Percentiles rank a stretch among this genome's conserved stretches.
phyloP scores from a whole-genome alignment of 108 stramenopile species.

The Nannochloropsis oceanica region DNA sequence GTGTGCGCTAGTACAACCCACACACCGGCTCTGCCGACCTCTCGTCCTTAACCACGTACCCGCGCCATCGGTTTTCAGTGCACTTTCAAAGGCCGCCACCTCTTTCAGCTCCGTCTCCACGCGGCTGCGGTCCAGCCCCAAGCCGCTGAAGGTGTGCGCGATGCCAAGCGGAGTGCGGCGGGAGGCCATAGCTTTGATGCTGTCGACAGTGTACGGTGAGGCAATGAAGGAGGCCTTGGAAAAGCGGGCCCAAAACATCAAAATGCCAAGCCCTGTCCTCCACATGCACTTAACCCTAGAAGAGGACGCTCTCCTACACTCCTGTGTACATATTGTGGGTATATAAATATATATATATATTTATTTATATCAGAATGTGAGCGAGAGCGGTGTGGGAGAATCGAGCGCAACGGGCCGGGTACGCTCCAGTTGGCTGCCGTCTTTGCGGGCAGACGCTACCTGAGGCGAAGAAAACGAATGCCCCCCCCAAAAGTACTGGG shows the following conservation, averaged over 20 bases:
- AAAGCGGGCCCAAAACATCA: not conserved
- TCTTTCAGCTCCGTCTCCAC: not conserved
- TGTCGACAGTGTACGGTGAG: not conserved
- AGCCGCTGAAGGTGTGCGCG: not conserved
- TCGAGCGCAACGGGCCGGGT: too few species aligned
- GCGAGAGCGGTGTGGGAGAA: too few species aligned
- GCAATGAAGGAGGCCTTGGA: not conserved
- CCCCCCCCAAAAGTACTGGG: too few species aligned
- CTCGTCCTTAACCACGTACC: not conserved
- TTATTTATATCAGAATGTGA: too few species aligned
- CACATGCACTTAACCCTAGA: not conserved
- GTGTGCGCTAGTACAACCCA: too few species aligned
- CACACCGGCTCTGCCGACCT: too few species aligned
- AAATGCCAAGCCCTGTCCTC: not conserved
- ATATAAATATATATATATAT: too few species aligned
- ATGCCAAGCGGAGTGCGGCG: not conserved
- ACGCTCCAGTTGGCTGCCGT: too few species aligned
- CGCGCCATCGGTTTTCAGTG: not conserved
- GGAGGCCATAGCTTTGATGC: not conserved
- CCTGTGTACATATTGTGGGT: too few species aligned
- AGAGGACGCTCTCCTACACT: too few species aligned
- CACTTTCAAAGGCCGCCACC: not conserved
- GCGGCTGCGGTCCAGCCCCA: not conserved
- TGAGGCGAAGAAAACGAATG: too few species aligned
- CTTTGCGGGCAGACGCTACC: too few species aligned